These are phyloP conservation scores for Prunus kanzakura DNA, from an alignment of 306 rosid genomes.

Conservation along the genomic window DNA sequence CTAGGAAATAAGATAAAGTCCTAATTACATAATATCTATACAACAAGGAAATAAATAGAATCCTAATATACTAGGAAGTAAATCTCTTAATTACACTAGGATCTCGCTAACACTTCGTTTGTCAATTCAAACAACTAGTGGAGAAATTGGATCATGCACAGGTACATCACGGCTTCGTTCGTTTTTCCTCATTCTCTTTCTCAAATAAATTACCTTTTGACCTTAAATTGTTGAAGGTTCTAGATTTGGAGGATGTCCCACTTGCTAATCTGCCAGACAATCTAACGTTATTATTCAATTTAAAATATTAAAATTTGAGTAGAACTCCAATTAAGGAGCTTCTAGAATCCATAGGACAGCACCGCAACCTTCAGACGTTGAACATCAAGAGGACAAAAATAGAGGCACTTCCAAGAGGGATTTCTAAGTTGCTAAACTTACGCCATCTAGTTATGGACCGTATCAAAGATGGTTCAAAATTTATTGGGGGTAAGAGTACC, in stretches of 20 bases:
- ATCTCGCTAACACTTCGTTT: neutral
- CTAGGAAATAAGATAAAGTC: no score
- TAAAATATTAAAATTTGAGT: constrained; percentile 5
- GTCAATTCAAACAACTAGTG: neutral
- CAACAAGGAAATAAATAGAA: no score
- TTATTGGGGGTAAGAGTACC: neutral
- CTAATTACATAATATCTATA: no score
- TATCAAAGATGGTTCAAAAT: neutral
- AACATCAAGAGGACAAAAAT: neutral
- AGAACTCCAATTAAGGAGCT: constrained; percentile 12
- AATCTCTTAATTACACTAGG: no score
- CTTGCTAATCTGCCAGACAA: constrained; percentile 1
- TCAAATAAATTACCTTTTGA: neutral
- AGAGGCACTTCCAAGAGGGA: constrained; percentile 1
- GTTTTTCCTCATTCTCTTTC: neutral
- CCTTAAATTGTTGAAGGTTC: constrained; percentile 7
- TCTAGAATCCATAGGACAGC: constrained; percentile 21
- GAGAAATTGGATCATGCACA: neutral
- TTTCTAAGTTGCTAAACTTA: neutral
- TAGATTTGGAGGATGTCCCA: constrained; percentile 7
- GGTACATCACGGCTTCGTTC: constrained; percentile 10
- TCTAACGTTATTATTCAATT: constrained; percentile 5
- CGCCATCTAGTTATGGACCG: neutral
- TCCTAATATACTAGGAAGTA: no score
- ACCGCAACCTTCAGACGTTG: constrained; percentile 17